Evolutionary conservation across 176 grass and related monocot species (phyloP).

Genomic region (Carex scoparia): DNA sequence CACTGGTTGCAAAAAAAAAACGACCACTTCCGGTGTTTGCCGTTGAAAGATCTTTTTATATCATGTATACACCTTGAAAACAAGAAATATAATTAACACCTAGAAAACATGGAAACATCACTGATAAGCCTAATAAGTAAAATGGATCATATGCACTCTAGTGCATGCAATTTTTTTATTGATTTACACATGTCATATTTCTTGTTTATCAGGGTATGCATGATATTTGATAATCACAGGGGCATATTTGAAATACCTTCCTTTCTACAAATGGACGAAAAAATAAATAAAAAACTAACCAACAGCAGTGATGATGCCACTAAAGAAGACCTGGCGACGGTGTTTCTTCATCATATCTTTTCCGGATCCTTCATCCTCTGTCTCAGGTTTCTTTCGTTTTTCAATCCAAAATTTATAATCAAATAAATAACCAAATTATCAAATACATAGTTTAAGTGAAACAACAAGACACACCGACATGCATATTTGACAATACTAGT

Average conservation of each 20-base stretch:
- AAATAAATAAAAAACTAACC: slow-evolving; percentile 35
- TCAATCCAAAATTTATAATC: slow-evolving; percentile 28
- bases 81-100: neutral
- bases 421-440: slow-evolving; percentile 1
- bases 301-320: slow-evolving; percentile 93
- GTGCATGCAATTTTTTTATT: neutral
- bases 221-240: slow-evolving; percentile 1
- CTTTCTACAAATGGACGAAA: neutral
- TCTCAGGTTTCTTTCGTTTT: slow-evolving; percentile 37
- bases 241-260: neutral
- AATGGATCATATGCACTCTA: neutral
- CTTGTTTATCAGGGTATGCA: neutral
- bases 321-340: slow-evolving; percentile 77
- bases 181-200: neutral
- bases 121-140: neutral
- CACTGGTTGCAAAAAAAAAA: neutral
- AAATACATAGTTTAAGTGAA: neutral
- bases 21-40: neutral
- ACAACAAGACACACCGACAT: neutral
- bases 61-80: neutral
- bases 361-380: slow-evolving; percentile 60
- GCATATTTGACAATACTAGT: neutral
- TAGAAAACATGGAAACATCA: neutral
- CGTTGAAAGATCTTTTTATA: neutral
- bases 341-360: slow-evolving; percentile 94